Conservation (phyloP, 495 filamentous ascomycete species). For the Trichoderma virens region DNA sequence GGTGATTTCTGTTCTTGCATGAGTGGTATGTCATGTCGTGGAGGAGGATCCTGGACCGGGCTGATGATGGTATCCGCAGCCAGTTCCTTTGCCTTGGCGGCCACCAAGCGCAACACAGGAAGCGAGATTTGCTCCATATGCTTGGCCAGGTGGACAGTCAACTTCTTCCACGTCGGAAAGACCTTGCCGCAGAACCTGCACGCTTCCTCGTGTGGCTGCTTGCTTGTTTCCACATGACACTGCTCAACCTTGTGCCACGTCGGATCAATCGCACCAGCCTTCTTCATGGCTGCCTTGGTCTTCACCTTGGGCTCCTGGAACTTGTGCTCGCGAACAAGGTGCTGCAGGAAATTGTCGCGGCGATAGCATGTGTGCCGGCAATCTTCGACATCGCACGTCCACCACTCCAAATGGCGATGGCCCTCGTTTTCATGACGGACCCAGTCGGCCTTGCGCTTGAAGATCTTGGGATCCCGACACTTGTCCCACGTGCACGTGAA, state of each 20-base stretch:
- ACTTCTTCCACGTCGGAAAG: conserved; percentile 85
- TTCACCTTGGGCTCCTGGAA: conserved; percentile 67
- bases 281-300: conserved; percentile 49
- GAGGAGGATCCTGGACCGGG: conserved; percentile 49
- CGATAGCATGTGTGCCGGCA: conserved; percentile 82
- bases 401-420: conserved; percentile 89
- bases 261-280: conserved; percentile 45
- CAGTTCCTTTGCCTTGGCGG: conserved; percentile 44
- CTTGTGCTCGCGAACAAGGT: conserved; percentile 91
- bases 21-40: conserved; percentile 30
- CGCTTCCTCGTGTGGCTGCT: conserved; percentile 64
- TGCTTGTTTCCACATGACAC: conserved; percentile 64
- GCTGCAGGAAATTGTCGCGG: conserved; percentile 93
- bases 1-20: conserved; percentile 22
- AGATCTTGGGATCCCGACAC: conserved; percentile 84
- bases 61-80: conserved; percentile 56
- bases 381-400: conserved; percentile 74
- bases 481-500: conserved; percentile 89
- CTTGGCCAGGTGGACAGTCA: conserved; percentile 89
- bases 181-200: conserved; percentile 86
- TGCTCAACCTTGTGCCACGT: conserved; percentile 73
- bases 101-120: conserved; percentile 73
- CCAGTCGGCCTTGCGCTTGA: conserved; percentile 97
- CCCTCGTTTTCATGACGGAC: conserved; percentile 92
- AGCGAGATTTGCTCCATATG: conserved; percentile 94